Conservation (phyloP, 140 eudicot genomes). For the Senecio squalidus region DNA sequence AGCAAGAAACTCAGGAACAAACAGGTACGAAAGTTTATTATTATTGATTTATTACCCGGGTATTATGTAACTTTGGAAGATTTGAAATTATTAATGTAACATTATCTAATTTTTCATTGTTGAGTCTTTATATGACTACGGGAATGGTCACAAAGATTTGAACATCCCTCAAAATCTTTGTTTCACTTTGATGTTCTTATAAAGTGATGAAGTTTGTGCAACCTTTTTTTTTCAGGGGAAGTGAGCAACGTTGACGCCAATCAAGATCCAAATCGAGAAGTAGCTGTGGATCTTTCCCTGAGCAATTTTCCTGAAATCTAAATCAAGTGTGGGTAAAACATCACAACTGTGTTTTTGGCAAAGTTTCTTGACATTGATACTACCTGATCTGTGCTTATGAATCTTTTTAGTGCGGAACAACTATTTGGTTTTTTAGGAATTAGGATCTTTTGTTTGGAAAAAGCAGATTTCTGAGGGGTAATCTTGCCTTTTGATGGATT, state of each 20-base stretch:
- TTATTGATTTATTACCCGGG: neutral
- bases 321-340: neutral
- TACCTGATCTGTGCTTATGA: neutral
- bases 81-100: no score
- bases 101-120: neutral
- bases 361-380: conserved; percentile 1
- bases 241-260: conserved; percentile 8
- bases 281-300: conserved; percentile 27
- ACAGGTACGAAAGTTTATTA: conserved; percentile 15
- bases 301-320: conserved; percentile 27
- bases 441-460: neutral
- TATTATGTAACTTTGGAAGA: neutral
- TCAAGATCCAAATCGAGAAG: conserved; percentile 23
- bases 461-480: neutral
- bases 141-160: neutral
- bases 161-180: neutral
- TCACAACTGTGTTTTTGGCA: neutral
- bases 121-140: neutral
- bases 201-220: no score
- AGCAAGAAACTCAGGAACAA: conserved; percentile 21
- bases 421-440: neutral
- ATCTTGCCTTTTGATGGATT: conserved; percentile 4
- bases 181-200: no score
- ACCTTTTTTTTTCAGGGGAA: conserved; percentile 20
- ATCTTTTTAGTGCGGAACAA: conserved; percentile 3